Conservation (phyloP, 495 filamentous ascomycete genomes). For the Penicillium cosmopolitanum region DNA sequence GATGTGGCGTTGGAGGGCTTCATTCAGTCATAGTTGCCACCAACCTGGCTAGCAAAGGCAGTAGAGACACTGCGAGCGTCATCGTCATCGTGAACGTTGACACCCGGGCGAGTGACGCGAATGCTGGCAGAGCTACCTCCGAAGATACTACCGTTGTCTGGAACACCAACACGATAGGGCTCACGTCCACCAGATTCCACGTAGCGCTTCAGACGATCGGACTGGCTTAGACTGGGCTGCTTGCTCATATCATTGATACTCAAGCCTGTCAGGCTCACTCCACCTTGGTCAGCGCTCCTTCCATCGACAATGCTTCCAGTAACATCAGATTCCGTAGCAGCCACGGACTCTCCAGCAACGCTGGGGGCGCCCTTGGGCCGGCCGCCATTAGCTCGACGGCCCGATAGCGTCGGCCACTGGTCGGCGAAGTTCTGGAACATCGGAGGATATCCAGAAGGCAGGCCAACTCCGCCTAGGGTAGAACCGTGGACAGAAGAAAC, state of each 20-base stretch:
- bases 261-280: slow-evolving; percentile 82
- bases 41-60: slow-evolving; percentile 93
- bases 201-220: slow-evolving; percentile 81
- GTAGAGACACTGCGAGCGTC: slow-evolving; percentile 95
- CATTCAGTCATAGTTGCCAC: slow-evolving; percentile 86
- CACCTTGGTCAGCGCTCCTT: slow-evolving; percentile 75
- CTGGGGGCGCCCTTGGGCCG: slow-evolving; percentile 70
- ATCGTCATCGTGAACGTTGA: slow-evolving; percentile 67
- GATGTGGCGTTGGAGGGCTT: slow-evolving; percentile 9
- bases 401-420: slow-evolving; percentile 79
- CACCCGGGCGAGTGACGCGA: slow-evolving; percentile 55
- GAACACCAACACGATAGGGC: slow-evolving; percentile 46
- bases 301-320: slow-evolving; percentile 72
- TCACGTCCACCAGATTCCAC: slow-evolving; percentile 76
- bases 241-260: slow-evolving; percentile 75
- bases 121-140: slow-evolving; percentile 71
- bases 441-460: slow-evolving; percentile 82
- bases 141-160: slow-evolving; percentile 70
- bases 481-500: slow-evolving; percentile 95
- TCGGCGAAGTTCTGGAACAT: slow-evolving; percentile 96
- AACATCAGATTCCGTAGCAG: slow-evolving; percentile 85
- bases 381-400: slow-evolving; percentile 61
- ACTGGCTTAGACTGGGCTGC: slow-evolving; percentile 82
- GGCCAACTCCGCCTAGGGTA: slow-evolving; percentile 78
- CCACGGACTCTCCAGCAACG: slow-evolving; percentile 86